Evolutionary conservation across 2,329 filamentous ascomycete species (phyloP), one percentile per base, ranked within the genome.

Genomic region (Cercospora nicotianae): DNA sequence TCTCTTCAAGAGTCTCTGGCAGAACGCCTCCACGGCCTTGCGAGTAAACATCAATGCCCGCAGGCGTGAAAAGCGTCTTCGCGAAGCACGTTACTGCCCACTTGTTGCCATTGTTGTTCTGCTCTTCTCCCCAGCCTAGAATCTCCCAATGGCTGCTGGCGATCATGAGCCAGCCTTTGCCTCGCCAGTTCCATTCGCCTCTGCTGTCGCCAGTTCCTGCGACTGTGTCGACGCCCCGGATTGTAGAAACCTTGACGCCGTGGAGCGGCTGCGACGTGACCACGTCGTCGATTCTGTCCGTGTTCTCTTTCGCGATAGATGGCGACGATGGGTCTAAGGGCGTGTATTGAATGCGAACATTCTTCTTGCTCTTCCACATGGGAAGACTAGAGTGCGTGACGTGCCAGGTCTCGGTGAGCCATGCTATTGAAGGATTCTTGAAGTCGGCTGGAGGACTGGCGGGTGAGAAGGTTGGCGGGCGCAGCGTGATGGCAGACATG

Each of bases 81-180:
- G 90, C 89, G 79, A 96, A 96, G 84, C 90, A 94, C 4, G 91
- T 96, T 13, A 96, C 91, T 1, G 87, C 88, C 91, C 91, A 96
- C 36, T 81, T 73, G 85, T 77, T 78, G 7, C 66, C 72, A 8
- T 61, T 69, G 10, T 69, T 73, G 9, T 64, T 67, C 63, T 80
- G 77, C 23, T 81, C 80, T 76, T 90, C 86, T 5, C 92, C 92
- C 84, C 87, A 94, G 3, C 90, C 92, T 18, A 96, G 79, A 1
- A 95, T 81, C 83, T 96, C 91, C 93, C 93, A 96, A 75, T 92
- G 89, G 57, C 87, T 90, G 16, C 83, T 86, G 28, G 91, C 90
- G 72, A 94, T 88, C 77, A 85, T 86, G 69, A 96, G 80, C 86
- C 85, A 87, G 8, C 92, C 91, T 75, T 88, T 91, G 8, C 93